A percentile compares a stretch with the other conserved stretches of the same genome.
These are phyloP conservation scores for Naegleria gruberi DNA, from an alignment of 208 protist genomes.

Conservation along the genomic window DNA sequence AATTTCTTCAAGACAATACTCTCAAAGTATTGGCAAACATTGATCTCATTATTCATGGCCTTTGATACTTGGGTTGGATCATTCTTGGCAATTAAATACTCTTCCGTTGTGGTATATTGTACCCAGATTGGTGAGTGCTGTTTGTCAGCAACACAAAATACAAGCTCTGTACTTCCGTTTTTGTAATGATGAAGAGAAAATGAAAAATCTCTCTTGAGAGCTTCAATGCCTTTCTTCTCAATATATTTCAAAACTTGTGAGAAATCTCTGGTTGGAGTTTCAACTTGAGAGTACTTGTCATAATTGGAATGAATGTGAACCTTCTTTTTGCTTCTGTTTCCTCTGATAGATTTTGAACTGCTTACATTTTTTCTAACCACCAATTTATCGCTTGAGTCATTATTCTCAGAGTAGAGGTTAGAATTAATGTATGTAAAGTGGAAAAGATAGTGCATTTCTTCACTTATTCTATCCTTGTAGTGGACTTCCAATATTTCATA, in stretches of 20 bases:
- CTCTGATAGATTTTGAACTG: neutral
- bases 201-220: neutral
- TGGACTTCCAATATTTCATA: neutral
- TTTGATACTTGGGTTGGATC: neutral
- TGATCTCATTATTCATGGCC: neutral
- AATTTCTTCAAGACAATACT: neutral
- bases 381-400: neutral
- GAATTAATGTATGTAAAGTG: neutral
- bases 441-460: neutral
- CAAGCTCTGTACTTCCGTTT: neutral
- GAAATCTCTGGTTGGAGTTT: neutral
- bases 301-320: neutral
- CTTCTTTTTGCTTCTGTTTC: neutral
- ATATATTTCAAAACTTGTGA: neutral
- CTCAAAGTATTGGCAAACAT: neutral
- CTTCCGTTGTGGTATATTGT: neutral
- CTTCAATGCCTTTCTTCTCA: neutral
- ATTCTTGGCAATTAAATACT: neutral
- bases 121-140: neutral
- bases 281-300: too few species aligned
- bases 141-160: neutral
- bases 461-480: neutral
- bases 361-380: neutral
- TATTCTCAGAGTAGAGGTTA: neutral
- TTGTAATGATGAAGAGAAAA: neutral